Percentiles rank a stretch among this genome's conserved stretches.
phyloP scores from a whole-genome alignment of 2,329 filamentous ascomycete genomes.

The Rutstroemia sp. region DNA sequence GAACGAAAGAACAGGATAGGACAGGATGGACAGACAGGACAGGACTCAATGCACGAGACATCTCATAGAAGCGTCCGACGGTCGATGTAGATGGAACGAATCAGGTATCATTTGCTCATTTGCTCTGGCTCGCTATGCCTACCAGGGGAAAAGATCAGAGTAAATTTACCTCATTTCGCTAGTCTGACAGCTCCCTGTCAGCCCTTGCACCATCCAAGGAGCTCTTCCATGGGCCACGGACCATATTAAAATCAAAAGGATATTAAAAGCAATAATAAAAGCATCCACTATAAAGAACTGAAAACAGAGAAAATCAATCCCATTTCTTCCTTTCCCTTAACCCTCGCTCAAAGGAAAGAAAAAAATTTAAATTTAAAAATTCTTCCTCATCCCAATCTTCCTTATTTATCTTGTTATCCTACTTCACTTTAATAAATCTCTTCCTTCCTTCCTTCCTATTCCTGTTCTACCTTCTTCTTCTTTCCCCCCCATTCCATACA shows the following conservation, averaged over 20 bases:
- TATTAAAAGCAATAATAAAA: background rate
- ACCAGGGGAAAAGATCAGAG: background rate
- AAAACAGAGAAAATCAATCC: background rate
- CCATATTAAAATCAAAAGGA: background rate
- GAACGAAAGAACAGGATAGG: background rate
- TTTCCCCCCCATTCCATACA: background rate
- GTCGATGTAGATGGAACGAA: too few relatives aligned
- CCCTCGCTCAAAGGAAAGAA: slow-evolving; percentile 3
- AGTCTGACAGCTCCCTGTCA: background rate
- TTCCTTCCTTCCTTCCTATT: slow-evolving; percentile 5
- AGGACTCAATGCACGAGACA: background rate
- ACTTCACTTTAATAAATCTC: background rate
- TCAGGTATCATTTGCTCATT: too few relatives aligned
- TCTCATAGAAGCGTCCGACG: too few relatives aligned
- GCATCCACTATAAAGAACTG: background rate
- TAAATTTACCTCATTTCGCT: slow-evolving; percentile 8
- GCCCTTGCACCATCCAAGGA: too few relatives aligned
- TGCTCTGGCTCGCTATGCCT: background rate
- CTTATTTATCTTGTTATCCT: background rate
- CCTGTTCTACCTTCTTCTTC: slow-evolving; percentile 4
- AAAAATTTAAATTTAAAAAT: slow-evolving; percentile 1
- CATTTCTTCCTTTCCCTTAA: background rate
- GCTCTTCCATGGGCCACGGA: too few relatives aligned
- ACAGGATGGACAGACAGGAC: too few relatives aligned
- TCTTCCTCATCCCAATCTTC: background rate